Evolutionary conservation across 257 asterid genomes (phyloP).

Genomic region (Solanum dulcamara): DNA sequence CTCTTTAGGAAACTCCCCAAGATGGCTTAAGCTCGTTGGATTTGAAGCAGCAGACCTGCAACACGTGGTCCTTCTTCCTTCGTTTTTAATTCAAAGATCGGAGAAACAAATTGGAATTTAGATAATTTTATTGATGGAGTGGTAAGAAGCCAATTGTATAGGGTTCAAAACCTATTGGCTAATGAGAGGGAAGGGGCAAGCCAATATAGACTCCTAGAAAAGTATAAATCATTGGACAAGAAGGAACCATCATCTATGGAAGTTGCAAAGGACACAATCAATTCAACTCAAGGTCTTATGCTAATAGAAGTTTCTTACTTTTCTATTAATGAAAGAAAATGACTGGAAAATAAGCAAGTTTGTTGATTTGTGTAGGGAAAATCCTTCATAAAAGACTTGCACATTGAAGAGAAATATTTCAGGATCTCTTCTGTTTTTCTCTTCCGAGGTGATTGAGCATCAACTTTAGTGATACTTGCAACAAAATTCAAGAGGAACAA

Average conservation of each 20-base stretch:
- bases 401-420: not conserved
- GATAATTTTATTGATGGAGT: not conserved
- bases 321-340: conserved; percentile 5
- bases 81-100: not conserved
- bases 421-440: not conserved
- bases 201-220: not conserved
- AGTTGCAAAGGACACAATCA: not conserved
- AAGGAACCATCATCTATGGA: not conserved
- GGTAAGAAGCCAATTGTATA: not conserved
- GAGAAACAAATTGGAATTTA: not conserved
- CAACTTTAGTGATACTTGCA: not conserved
- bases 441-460: not conserved
- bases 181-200: not conserved
- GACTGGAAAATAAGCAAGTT: not conserved
- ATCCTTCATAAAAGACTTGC: not conserved
- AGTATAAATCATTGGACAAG: not conserved
- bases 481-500: not conserved
- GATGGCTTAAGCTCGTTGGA: not conserved
- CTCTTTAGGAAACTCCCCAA: not conserved
- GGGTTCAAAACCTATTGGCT: not conserved
- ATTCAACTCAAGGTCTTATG: conserved; percentile 6
- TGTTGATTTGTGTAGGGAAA: not conserved
- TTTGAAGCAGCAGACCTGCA: not conserved
- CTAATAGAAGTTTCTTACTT: conserved; percentile 13
- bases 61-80: not conserved